Conservation (phyloP, 148 eudicot genomes). For the Silene latifolia region DNA sequence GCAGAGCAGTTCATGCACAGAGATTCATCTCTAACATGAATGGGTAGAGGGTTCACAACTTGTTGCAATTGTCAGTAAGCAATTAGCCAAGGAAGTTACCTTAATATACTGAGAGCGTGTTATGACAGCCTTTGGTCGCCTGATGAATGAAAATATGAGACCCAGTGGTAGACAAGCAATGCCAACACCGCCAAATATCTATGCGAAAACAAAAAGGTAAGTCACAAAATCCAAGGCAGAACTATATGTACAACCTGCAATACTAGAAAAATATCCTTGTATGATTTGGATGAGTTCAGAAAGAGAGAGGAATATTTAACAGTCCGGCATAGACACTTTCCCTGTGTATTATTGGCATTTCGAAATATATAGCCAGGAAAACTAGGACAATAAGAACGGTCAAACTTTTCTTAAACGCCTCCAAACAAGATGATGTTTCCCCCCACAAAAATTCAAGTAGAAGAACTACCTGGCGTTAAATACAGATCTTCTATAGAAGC, state of each 20-base stretch:
- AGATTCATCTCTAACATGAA: background rate
- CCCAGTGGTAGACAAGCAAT: constrained; percentile 95
- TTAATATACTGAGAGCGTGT: constrained; percentile 98
- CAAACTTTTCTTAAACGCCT: background rate
- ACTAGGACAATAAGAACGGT: background rate
- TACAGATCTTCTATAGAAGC: background rate
- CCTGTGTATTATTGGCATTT: background rate
- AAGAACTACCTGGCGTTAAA: background rate
- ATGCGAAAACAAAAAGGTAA: constrained; percentile 16
- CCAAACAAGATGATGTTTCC: background rate
- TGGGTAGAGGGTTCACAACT: constrained; percentile 1
- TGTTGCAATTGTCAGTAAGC: background rate
- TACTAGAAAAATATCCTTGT: background rate
- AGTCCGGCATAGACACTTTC: background rate
- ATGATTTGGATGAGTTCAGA: background rate
- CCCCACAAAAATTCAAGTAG: background rate
- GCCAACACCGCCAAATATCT: constrained; percentile 99
- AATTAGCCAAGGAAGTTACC: constrained; percentile 38
- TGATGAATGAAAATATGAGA: constrained; percentile 82
- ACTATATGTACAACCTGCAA: background rate
- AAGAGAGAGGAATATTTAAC: background rate
- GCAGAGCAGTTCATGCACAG: constrained; percentile 12
- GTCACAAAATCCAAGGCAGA: constrained; percentile 2
- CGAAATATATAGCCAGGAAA: background rate
- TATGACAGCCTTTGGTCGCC: constrained; percentile 95